Conservation (phyloP, 108 stramenopile genomes). For the Skeletonema tropicum region DNA sequence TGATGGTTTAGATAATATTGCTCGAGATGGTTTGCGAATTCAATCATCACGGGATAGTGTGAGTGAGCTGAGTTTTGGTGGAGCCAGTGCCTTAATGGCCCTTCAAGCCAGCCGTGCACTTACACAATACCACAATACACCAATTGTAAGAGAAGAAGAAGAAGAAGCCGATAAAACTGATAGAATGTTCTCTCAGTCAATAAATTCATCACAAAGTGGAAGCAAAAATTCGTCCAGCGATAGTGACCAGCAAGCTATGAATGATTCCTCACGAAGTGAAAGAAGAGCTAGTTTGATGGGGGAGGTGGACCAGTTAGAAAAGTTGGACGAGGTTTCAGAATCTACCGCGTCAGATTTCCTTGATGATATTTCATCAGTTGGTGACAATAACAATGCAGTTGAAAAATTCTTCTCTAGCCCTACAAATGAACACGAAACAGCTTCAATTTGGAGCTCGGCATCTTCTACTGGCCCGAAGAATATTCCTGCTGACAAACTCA, state of each 20-base stretch:
- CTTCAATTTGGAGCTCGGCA: constrained; percentile 2
- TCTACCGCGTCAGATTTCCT: constrained; percentile 25
- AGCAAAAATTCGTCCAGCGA: constrained; percentile 1
- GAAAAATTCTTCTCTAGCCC: constrained; percentile 14
- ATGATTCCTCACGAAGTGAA: constrained; percentile 8
- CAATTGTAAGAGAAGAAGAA: not conserved
- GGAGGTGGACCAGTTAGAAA: constrained; percentile 9
- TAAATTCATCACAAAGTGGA: not conserved
- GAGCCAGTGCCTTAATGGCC: constrained; percentile 45
- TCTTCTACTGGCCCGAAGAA: not conserved
- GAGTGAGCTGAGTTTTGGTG: constrained; percentile 50
- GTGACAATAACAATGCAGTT: constrained; percentile 13
- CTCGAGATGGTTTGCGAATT: constrained; percentile 28
- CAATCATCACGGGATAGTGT: constrained; percentile 24
- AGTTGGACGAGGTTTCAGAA: constrained; percentile 26
- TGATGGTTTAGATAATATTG: constrained; percentile 24
- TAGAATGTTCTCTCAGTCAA: not conserved
- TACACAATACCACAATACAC: not conserved
- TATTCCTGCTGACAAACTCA: not conserved
- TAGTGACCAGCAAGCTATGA: not conserved
- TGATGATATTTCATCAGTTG: constrained; percentile 18
- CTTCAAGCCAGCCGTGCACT: constrained; percentile 9
- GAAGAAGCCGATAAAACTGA: not conserved
- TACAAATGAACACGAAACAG: not conserved
- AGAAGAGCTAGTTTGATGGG: constrained; percentile 12